phyloP scores from a whole-genome alignment of 108 stramenopile species.

The Fragilaria radians region DNA sequence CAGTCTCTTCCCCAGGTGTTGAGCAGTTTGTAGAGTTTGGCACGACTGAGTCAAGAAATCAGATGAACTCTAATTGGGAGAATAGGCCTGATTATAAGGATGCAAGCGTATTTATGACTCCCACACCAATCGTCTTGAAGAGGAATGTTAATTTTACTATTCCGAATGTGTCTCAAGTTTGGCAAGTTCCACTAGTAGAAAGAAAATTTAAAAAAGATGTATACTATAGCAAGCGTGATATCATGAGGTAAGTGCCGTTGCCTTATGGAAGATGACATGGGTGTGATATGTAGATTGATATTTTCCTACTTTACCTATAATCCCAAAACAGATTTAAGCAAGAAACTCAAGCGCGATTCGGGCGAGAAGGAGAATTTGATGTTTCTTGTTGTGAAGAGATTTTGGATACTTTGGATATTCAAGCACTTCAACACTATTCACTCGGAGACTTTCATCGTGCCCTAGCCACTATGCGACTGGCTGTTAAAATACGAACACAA shows the following conservation, averaged over 20 bases:
- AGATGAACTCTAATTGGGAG: too few species aligned
- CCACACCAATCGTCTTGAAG: too few species aligned
- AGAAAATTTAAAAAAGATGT: background rate
- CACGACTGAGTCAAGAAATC: too few species aligned
- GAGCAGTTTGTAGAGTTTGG: too few species aligned
- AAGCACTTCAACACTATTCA: background rate
- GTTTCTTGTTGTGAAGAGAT: background rate
- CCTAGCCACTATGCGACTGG: background rate
- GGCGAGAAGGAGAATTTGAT: background rate
- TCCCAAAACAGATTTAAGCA: background rate
- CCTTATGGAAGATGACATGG: too few species aligned
- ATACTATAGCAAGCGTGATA: conserved; percentile 1
- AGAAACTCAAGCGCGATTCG: background rate
- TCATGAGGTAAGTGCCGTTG: background rate
- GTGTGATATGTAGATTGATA: too few species aligned
- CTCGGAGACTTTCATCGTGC: background rate
- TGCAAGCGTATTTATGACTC: too few species aligned
- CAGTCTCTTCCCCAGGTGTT: too few species aligned
- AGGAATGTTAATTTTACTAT: too few species aligned
- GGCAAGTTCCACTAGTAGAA: background rate
- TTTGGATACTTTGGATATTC: background rate
- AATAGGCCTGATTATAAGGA: too few species aligned
- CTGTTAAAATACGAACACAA: background rate
- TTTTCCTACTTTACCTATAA: too few species aligned
- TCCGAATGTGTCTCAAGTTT: background rate